Conservation (phyloP, 2,329 filamentous ascomycete species). For the Calonectria multiphialidica region DNA sequence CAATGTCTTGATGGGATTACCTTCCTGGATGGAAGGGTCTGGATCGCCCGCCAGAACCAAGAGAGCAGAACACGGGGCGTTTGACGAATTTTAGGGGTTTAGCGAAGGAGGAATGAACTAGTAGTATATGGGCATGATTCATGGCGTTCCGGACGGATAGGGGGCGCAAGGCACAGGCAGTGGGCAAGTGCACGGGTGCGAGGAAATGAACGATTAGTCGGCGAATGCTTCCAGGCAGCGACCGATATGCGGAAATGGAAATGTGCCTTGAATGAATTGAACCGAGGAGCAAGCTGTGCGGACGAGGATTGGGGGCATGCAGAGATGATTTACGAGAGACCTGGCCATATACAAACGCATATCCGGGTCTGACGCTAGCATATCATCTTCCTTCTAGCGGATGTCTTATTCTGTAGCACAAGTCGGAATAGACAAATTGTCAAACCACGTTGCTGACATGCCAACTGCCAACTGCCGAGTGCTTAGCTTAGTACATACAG, state of each 20-base stretch:
- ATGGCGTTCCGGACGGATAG: conserved; percentile 40
- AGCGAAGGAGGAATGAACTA: conserved; percentile 33
- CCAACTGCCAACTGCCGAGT: not conserved
- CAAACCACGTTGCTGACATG: not conserved
- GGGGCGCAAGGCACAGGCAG: conserved; percentile 41
- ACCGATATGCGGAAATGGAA: conserved; percentile 9
- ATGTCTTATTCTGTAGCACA: not conserved
- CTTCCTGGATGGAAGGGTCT: conserved; percentile 12
- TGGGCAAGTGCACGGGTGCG: conserved; percentile 42
- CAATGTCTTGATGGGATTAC: conserved; percentile 11
- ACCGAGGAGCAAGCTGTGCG: not conserved
- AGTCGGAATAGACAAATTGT: conserved; percentile 5
- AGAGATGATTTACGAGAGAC: conserved; percentile 18
- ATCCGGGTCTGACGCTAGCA: not conserved
- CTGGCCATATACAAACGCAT: conserved; percentile 1
- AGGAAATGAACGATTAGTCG: conserved; percentile 3
- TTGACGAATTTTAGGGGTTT: conserved; percentile 37
- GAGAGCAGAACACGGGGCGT: conserved; percentile 41
- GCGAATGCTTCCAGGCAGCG: conserved; percentile 1
- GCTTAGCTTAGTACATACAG: not conserved
- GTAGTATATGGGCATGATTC: conserved; percentile 38
- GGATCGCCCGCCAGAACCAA: conserved; percentile 2
- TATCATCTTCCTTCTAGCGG: not conserved
- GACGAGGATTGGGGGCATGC: not conserved
- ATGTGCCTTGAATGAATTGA: not conserved